Evolutionary conservation across 2,329 filamentous ascomycete genomes (phyloP), one percentile per base, ranked within the genome.

Genomic region (Samsoniella hepiali): DNA sequence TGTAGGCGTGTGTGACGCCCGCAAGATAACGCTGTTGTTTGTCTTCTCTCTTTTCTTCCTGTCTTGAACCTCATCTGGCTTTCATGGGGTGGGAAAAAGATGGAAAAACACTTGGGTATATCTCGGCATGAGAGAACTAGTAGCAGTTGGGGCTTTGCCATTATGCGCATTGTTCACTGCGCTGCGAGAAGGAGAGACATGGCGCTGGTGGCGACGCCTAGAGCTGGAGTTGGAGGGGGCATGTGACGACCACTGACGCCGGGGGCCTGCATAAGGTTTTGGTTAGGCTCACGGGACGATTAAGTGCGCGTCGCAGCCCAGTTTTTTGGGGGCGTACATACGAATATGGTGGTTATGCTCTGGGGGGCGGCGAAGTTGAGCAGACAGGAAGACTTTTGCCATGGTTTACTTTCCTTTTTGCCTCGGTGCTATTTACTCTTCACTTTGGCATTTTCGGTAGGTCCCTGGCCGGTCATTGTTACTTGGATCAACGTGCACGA

Each of bases 211-310:
- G 17, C 9, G n/a, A 47, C 44, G 9, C 17, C 22, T 47, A 22
- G 27, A 13, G 8, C 22, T 22, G 22, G 22, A 22, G 22, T 22
- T 22, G 22, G 22, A 22, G 54, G 40, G 29, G 29, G 4, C 53
- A 42, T 55, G 53, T 56, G 38, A 56, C 10, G 11, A 3, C 1
- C 10, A 15, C 38, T 15, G 38, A 9, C 9, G 36, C 17, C 13
- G n/a, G 58, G 38, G 49, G 58, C 17, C 27, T 44, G 58, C 58
- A 55, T 62, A 62, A 62, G 58, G 58, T 62, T 62, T 62, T 62
- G 50, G 58, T 55, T 62, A 62, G 50, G 51, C 58, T 62, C 58
- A 47, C 58, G 58, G 58, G 50, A 62, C n/a, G 58, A 62, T 62
- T 50, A 54, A 53, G 38, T 51, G 47, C 27, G 29, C 44, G 47